These are phyloP conservation scores for Coix lacrymajobi DNA, from an alignment of 176 grass and related monocot species.

Conservation along the genomic window DNA sequence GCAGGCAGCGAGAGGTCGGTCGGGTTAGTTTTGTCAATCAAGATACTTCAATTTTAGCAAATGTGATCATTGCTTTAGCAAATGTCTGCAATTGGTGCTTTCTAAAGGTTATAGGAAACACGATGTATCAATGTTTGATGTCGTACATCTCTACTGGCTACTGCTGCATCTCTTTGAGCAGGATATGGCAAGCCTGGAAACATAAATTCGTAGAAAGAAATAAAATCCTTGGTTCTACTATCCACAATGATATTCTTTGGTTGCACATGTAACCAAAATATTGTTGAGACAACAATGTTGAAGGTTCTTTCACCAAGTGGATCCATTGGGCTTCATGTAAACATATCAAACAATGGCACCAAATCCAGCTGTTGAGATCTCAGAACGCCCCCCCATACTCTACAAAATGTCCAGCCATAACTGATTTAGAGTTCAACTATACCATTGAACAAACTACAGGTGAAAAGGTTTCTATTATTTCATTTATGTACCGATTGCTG, in stretches of 20 bases:
- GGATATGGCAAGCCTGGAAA: conserved; percentile 4
- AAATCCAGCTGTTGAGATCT: too few species aligned
- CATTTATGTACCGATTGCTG: too few species aligned
- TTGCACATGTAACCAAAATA: background rate
- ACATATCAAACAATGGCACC: background rate
- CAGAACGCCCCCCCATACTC: too few species aligned
- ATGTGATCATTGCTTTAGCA: too few species aligned
- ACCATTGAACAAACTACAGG: too few species aligned
- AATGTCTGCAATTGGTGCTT: too few species aligned
- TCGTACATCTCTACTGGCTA: background rate
- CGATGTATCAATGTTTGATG: background rate
- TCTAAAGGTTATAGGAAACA: background rate
- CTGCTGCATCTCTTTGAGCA: conserved; percentile 12
- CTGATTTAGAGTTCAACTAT: too few species aligned
- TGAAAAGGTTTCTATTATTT: too few species aligned
- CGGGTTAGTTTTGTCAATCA: too few species aligned
- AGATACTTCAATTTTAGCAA: too few species aligned
- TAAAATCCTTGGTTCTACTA: background rate
- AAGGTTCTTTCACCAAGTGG: background rate
- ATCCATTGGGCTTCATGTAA: background rate
- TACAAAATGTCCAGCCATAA: too few species aligned
- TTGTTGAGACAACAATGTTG: background rate
- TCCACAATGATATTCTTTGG: background rate
- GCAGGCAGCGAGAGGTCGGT: too few species aligned
- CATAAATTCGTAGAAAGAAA: background rate